Evolutionary conservation across 805 yeast species (phyloP).

Genomic region (Saccharomycopsis sp.): DNA sequence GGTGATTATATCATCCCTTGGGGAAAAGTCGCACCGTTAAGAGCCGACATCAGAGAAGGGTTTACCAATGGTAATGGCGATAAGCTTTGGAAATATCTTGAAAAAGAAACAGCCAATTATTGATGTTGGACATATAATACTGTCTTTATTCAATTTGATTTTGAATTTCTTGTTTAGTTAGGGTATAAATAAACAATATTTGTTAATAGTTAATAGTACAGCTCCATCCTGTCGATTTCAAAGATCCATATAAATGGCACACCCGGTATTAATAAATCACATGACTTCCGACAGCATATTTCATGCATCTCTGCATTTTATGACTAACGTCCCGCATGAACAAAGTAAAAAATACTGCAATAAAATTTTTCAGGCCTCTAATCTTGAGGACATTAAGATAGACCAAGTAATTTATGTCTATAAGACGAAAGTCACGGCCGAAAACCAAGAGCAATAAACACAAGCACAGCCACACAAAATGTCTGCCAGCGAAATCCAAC

Average conservation of each 20-base stretch:
- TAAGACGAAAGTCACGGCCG: not conserved
- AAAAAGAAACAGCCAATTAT: constrained; percentile 19
- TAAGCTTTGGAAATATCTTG: constrained; percentile 27
- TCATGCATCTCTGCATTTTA: not conserved
- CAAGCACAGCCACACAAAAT: not conserved
- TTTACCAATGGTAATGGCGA: constrained; percentile 26
- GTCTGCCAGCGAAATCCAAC: constrained; percentile 27
- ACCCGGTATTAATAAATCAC: not conserved
- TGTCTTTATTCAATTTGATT: too few relatives aligned
- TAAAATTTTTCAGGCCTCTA: not conserved
- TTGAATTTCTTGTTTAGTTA: too few relatives aligned
- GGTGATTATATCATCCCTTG: constrained; percentile 34
- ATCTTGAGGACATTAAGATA: not conserved
- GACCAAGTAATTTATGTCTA: not conserved
- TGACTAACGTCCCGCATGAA: not conserved
- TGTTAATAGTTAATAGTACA: too few relatives aligned
- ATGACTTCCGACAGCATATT: not conserved
- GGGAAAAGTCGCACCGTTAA: constrained; percentile 29
- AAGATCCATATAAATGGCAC: not conserved
- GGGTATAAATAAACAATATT: too few relatives aligned
- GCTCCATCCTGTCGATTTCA: not conserved
- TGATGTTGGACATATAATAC: too few relatives aligned
- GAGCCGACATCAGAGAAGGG: constrained; percentile 26
- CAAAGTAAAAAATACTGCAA: not conserved
- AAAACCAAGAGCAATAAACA: not conserved